Base-by-base conservation (phyloP, 768 basidiomycete genomes). In the Phallus indusiatus region DNA sequence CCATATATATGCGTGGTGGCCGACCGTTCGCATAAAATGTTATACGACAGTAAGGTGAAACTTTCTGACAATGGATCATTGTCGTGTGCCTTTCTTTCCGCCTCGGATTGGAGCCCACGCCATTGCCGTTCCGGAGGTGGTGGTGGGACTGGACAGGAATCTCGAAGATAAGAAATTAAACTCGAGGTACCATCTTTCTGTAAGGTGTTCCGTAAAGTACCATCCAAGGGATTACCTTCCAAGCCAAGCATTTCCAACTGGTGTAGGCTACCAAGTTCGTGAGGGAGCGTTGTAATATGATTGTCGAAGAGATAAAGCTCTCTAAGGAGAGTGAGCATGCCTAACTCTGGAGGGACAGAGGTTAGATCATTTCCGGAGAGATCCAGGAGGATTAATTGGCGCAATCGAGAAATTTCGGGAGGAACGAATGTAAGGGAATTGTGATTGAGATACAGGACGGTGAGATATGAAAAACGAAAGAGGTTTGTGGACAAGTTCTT, bases 291-390 rank as follows among this genome's bases (percentile, higher is more conserved):
- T 42, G 81, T 75, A n/a, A 99, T 73, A 65, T 88, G 83, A 72
- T 99, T 99, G 77, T 99, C 96, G 71, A 98, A 99, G 20, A 98
- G 75, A 67, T 91, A 90, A 36, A 99, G 77, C 69, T 99, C 95
- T 72, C 90, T 91, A 56, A 99, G 75, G 63, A 84, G 81, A 16
- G 86, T 88, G 64, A 97, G 76, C 82, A 96, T 86, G 50, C 96
- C 96, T 21, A 99, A 72, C 67, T 97, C 94, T 3, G 86, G 79
- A 3, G 94, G 91, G 5, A 99, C 74, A 1, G 81, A 72, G 24
- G 79, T 73, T 51, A 99, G 80, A 63, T 78, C 84, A 72, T 99
- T 99, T 54, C 86, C 87, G 1, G 94, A 95, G 51, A 94, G 80
- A 73, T 99, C 96, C 47, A 99, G 84, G 36, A 93, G 73, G 64